Percentiles rank a stretch among this genome's conserved stretches.
Conservation (phyloP, 2,329 filamentous ascomycete genomes). For the Colletotrichum sp. region DNA sequence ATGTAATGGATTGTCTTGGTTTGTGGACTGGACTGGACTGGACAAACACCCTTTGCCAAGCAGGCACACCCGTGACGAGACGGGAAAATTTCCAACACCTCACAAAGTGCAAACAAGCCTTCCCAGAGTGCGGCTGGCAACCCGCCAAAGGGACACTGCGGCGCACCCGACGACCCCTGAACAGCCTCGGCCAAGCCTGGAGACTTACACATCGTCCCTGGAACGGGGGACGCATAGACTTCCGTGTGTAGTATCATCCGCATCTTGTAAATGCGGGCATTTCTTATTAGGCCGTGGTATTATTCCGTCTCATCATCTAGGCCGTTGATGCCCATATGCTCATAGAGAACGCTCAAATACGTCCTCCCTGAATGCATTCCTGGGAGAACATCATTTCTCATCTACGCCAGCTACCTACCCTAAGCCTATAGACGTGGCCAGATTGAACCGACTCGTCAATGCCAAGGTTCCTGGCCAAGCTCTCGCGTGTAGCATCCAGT, state of each 20-base stretch:
- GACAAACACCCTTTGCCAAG: background rate
- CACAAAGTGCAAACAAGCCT: background rate
- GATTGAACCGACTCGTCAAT: background rate
- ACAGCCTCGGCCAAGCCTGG: background rate
- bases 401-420: background rate
- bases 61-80: background rate
- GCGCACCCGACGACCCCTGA: background rate
- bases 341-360: background rate
- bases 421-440: background rate
- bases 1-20: background rate
- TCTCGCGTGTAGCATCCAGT: background rate
- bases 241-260: background rate
- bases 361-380: background rate
- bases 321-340: background rate
- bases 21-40: background rate
- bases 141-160: background rate
- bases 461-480: background rate
- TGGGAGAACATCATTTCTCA: background rate
- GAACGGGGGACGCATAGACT: background rate
- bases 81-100: background rate
- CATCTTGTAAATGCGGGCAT: background rate
- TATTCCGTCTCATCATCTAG: slow-evolving; percentile 1
- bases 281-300: background rate
- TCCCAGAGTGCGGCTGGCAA: background rate
- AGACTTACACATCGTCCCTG: background rate